A percentile compares a stretch with the other conserved stretches of the same genome.
Conservation (phyloP, 83 land plant species). For the Diphasiastrum complanatum region DNA sequence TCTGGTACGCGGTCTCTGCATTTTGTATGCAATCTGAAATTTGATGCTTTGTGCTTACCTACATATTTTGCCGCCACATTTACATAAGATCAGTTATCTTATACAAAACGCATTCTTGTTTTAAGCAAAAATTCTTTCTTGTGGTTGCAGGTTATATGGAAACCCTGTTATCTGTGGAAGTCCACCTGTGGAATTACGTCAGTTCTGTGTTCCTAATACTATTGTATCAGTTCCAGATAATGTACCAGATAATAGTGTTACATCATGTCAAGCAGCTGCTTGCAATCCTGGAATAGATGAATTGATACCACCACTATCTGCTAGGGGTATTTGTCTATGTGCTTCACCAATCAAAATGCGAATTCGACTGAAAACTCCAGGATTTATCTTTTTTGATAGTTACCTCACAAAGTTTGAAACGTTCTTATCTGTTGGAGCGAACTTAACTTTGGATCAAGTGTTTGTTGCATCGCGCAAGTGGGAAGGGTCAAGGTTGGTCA, state of each 20-base stretch:
- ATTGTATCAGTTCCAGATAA: not conserved
- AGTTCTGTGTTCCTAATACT: constrained; percentile 24
- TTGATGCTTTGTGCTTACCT: not conserved
- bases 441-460: constrained; percentile 14
- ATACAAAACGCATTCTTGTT: not conserved
- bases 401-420: constrained; percentile 2
- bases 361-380: constrained; percentile 67
- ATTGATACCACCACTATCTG: constrained; percentile 27
- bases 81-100: not conserved
- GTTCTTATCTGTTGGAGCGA: constrained; percentile 16
- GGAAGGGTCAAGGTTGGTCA: constrained; percentile 18
- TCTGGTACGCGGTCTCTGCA: constrained; percentile 35
- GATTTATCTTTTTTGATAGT: constrained; percentile 29
- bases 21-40: not conserved
- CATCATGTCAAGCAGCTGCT: constrained; percentile 17
- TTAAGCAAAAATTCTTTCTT: too few species aligned
- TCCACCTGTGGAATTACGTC: constrained; percentile 12
- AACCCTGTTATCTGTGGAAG: constrained; percentile 48
- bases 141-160: constrained; percentile 53
- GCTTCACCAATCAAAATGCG: constrained; percentile 53
- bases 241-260: constrained; percentile 5
- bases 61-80: not conserved
- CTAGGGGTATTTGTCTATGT: constrained; percentile 41
- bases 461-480: not conserved
- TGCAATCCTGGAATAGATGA: constrained; percentile 35